Conservation (phyloP, 169 alveolate genomes). For the Perkinsus marinus region DNA sequence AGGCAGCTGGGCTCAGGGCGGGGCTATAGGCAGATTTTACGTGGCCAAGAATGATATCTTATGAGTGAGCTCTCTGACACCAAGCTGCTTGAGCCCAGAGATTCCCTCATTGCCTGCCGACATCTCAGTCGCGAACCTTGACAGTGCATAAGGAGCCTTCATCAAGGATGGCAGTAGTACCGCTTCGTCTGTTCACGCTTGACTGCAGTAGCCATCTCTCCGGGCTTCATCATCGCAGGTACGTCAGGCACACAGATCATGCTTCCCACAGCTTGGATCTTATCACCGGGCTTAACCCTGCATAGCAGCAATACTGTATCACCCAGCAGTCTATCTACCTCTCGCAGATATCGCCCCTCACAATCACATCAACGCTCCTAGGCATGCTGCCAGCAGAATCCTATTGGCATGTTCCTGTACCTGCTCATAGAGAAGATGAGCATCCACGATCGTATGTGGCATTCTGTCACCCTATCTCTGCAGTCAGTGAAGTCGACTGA, state of each 20-base stretch:
- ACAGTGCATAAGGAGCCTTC: background rate
- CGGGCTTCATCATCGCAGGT: constrained; percentile 67
- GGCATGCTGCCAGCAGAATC: constrained; percentile 82
- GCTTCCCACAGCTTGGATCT: constrained; percentile 56
- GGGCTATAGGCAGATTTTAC: too few species aligned
- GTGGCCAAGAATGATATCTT: constrained; percentile 73
- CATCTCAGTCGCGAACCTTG: background rate
- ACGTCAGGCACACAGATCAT: constrained; percentile 71
- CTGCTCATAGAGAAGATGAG: background rate
- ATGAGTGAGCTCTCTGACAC: constrained; percentile 80
- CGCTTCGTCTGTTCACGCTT: background rate
- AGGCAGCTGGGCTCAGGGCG: too few species aligned
- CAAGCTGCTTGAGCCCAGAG: constrained; percentile 86
- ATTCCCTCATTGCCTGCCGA: constrained; percentile 35
- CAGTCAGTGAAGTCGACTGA: too few species aligned
- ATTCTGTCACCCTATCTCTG: too few species aligned
- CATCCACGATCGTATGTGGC: too few species aligned
- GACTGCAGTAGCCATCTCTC: constrained; percentile 39
- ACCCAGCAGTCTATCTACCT: background rate
- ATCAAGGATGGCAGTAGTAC: background rate
- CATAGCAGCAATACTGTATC: background rate
- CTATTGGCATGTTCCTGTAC: constrained; percentile 66
- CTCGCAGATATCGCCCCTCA: constrained; percentile 42
- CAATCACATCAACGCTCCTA: constrained; percentile 62
- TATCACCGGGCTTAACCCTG: constrained; percentile 75